These are phyloP conservation scores for Periconia macrospinosa DNA, from an alignment of 2,329 filamentous ascomycete genomes.

Conservation along the genomic window DNA sequence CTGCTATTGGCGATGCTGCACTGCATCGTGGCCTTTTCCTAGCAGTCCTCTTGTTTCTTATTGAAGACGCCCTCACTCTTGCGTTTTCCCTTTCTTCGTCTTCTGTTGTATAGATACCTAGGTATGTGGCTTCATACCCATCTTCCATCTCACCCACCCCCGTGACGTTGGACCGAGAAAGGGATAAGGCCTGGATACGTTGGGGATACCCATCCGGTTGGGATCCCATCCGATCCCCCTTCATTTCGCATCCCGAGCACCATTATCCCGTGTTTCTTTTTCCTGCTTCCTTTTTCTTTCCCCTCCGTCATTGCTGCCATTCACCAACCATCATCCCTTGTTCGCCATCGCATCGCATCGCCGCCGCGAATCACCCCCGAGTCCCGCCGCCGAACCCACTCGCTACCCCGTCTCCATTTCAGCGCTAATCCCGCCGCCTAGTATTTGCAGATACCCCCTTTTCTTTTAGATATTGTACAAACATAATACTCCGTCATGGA, in stretches of 20 bases:
- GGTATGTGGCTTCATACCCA: neutral
- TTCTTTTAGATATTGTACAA: constrained; percentile 10
- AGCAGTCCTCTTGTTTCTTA: constrained; percentile 14
- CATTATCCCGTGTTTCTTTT: neutral
- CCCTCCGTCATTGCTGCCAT: neutral
- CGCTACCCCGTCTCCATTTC: neutral
- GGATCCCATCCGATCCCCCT: too few relatives aligned
- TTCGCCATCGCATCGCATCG: neutral
- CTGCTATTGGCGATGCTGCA: constrained; percentile 17
- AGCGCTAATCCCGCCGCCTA: constrained; percentile 27
- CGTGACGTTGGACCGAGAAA: constrained; percentile 20
- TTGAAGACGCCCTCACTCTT: neutral
- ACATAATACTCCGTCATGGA: constrained; percentile 35
- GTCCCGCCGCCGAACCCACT: constrained; percentile 6
- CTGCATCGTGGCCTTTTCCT: constrained; percentile 25
- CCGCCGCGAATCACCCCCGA: constrained; percentile 8
- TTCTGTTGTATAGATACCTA: constrained; percentile 41
- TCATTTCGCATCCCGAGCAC: too few relatives aligned
- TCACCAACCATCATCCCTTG: neutral
- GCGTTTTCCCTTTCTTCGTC: constrained; percentile 11
- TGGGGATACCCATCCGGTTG: too few relatives aligned
- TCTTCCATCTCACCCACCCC: neutral
- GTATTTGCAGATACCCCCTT: constrained; percentile 41
- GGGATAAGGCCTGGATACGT: constrained; percentile 11
- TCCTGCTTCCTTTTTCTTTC: neutral